Percentiles rank a stretch among this genome's conserved stretches.
Conservation (phyloP, 1,139 yeast genomes). For the Kodamaea alishanica region DNA sequence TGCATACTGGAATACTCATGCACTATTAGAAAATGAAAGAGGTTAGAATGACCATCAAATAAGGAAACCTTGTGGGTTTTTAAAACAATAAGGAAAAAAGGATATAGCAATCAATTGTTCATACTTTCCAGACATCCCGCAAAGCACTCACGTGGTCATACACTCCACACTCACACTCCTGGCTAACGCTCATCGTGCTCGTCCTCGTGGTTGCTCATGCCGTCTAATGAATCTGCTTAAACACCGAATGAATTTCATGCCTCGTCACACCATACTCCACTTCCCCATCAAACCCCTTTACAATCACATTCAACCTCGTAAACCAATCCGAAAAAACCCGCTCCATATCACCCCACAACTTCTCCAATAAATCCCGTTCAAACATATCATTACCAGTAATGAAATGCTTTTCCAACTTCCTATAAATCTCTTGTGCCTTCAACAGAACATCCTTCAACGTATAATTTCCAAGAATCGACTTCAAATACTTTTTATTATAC, state of each 20-base stretch:
- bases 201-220: not conserved
- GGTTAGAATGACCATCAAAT: too few relatives aligned
- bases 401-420: conserved; percentile 60
- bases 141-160: not conserved
- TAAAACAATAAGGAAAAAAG: not conserved
- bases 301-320: conserved; percentile 34
- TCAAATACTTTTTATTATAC: conserved; percentile 56
- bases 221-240: conserved; percentile 10
- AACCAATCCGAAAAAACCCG: conserved; percentile 34
- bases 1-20: not conserved
- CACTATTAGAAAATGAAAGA: not conserved
- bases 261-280: conserved; percentile 36
- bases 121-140: too few relatives aligned
- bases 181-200: not conserved
- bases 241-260: conserved; percentile 32
- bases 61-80: too few relatives aligned
- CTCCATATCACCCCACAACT: conserved; percentile 44
- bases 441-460: conserved; percentile 56
- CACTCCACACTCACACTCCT: not conserved
- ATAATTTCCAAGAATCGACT: conserved; percentile 52
- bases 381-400: conserved; percentile 38
- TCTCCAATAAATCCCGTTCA: conserved; percentile 46
- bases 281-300: conserved; percentile 37
- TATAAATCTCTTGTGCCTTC: conserved; percentile 54
- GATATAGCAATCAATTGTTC: not conserved